A percentile compares a stretch with the other conserved stretches of the same genome.
Conservation (phyloP, 2,329 filamentous ascomycete species). For the Phaeosphaeriaceae sp. region DNA sequence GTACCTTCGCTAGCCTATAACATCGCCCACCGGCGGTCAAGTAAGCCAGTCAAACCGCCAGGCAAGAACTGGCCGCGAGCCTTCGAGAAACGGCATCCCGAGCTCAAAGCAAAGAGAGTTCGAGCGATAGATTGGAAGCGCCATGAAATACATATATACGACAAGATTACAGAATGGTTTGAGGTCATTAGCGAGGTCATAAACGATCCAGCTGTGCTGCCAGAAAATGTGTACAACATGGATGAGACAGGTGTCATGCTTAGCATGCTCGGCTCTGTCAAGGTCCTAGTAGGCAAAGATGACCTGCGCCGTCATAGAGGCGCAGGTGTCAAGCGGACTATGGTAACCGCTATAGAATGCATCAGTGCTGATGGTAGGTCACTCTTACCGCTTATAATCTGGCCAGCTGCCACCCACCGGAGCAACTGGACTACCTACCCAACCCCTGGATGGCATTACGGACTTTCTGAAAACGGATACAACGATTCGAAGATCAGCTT, state of each 20-base stretch:
- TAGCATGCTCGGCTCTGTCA: too few species aligned
- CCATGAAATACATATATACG: constrained; percentile 13
- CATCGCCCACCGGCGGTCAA: constrained; percentile 4
- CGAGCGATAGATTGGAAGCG: constrained; percentile 23
- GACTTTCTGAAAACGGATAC: constrained; percentile 23
- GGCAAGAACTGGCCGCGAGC: constrained; percentile 9
- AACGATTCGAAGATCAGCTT: constrained; percentile 44
- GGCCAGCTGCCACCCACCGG: constrained; percentile 20
- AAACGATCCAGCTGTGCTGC: constrained; percentile 13
- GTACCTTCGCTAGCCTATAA: constrained; percentile 11
- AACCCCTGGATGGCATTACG: constrained; percentile 25
- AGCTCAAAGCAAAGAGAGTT: constrained; percentile 7
- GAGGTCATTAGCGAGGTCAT: constrained; percentile 19
- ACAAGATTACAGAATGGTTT: constrained; percentile 12
- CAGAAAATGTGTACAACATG: constrained; percentile 27
- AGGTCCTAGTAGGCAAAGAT: constrained; percentile 20
- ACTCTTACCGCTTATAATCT: constrained; percentile 19
- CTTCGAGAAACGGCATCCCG: constrained; percentile 36
- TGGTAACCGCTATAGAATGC: constrained; percentile 21
- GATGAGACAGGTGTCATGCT: too few species aligned
- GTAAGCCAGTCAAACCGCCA: neutral
- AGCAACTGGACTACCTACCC: constrained; percentile 19
- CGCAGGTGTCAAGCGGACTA: constrained; percentile 21
- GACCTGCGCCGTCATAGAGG: constrained; percentile 12
- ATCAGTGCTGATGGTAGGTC: constrained; percentile 19